Evolutionary conservation across 2,329 filamentous ascomycete species (phyloP).

Genomic region (Orbilia quercus): DNA sequence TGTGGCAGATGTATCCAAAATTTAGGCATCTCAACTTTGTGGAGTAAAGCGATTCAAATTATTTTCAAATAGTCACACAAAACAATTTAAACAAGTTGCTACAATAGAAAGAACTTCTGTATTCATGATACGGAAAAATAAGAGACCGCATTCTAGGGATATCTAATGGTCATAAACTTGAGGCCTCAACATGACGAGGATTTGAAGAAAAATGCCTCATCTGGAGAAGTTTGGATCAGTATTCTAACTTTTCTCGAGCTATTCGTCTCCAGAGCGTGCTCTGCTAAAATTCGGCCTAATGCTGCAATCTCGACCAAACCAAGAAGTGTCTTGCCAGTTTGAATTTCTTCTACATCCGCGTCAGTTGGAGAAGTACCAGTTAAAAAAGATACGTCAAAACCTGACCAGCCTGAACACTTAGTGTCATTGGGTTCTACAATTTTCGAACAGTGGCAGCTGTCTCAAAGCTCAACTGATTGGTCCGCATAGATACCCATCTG

Average conservation of each 20-base stretch:
- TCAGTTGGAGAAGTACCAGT: not conserved
- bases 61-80: too few relatives aligned
- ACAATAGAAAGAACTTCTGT: too few relatives aligned
- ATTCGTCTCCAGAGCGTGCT: slow-evolving; percentile 14
- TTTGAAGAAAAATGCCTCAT: slow-evolving; percentile 24
- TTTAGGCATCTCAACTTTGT: too few relatives aligned
- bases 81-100: too few relatives aligned
- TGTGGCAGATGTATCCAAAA: too few relatives aligned
- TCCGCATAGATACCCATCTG: slow-evolving; percentile 28
- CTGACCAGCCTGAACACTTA: slow-evolving; percentile 1
- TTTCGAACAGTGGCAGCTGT: slow-evolving; percentile 13
- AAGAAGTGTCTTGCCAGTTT: slow-evolving; percentile 29
- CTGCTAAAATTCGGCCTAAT: slow-evolving; percentile 21
- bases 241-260: slow-evolving; percentile 29
- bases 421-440: slow-evolving; percentile 19
- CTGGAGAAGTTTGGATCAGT: slow-evolving; percentile 3
- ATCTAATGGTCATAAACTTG: too few relatives aligned
- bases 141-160: too few relatives aligned
- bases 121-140: too few relatives aligned
- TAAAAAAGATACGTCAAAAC: slow-evolving; percentile 28
- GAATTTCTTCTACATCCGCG: slow-evolving; percentile 20
- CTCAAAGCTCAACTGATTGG: slow-evolving; percentile 26
- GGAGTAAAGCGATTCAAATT: too few relatives aligned
- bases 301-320: slow-evolving; percentile 33
- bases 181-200: slow-evolving; percentile 25